phyloP scores from a whole-genome alignment of 768 basidiomycete species.

The Coprinellus micaceus region DNA sequence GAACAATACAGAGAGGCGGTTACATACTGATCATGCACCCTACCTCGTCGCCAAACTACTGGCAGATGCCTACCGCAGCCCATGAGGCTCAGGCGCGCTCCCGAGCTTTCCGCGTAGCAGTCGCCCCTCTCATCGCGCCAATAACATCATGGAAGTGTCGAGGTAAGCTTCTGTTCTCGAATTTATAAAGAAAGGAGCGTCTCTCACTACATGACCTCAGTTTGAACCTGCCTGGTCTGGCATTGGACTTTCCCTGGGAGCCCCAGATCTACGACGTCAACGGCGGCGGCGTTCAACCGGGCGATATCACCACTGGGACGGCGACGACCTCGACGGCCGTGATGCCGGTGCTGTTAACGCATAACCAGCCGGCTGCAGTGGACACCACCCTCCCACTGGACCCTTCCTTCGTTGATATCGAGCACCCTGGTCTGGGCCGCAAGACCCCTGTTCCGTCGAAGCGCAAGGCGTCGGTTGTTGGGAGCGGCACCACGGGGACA shows the following conservation, averaged over 20 bases:
- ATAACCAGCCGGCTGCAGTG: neutral
- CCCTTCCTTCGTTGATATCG: slow-evolving; percentile 1
- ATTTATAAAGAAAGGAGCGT: neutral
- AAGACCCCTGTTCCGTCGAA: neutral
- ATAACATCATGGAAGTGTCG: neutral
- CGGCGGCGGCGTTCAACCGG: neutral
- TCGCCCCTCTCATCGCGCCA: neutral
- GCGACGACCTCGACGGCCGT: neutral
- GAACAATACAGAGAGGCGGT: neutral
- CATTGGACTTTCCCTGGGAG: neutral
- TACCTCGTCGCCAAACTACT: neutral
- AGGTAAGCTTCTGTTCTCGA: neutral
- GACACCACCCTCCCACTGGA: neutral
- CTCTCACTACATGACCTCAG: neutral
- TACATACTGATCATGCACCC: neutral
- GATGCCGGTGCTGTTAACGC: neutral
- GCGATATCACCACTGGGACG: neutral
- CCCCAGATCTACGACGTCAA: neutral
- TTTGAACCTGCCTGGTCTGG: neutral
- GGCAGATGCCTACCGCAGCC: neutral
- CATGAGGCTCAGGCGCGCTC: neutral
- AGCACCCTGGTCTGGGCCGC: neutral
- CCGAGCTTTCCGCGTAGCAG: neutral
- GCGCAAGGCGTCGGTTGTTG: neutral
- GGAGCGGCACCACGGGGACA: neutral